Percentiles rank a stretch among this genome's conserved stretches.
phyloP scores from a whole-genome alignment of 2,329 filamentous ascomycete genomes.

The Aspergillus terreus region DNA sequence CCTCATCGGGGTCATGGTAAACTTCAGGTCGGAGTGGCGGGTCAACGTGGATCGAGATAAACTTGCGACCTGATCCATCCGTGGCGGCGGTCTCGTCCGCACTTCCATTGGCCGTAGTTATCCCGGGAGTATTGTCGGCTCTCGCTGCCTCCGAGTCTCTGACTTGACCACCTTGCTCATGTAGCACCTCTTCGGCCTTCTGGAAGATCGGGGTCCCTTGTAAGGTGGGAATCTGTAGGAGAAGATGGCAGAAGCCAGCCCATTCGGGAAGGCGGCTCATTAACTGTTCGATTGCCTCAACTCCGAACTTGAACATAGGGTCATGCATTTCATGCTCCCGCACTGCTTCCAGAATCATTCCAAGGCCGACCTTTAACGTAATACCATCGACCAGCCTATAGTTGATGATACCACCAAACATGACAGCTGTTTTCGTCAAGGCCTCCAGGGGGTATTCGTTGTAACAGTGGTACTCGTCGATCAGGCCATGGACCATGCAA shows the following conservation, averaged over 20 bases:
- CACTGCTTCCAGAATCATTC: slow-evolving; percentile 96
- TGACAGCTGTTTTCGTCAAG: slow-evolving; percentile 87
- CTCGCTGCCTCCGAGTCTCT: slow-evolving; percentile 50
- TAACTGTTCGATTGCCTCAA: slow-evolving; percentile 90
- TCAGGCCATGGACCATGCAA: slow-evolving; percentile 96
- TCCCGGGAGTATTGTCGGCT: slow-evolving; percentile 32
- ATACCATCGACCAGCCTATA: slow-evolving; percentile 87
- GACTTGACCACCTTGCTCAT: slow-evolving; percentile 58
- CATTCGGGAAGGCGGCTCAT: slow-evolving; percentile 81
- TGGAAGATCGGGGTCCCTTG: slow-evolving; percentile 80
- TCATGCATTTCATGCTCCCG: slow-evolving; percentile 77
- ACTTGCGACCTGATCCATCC: slow-evolving; percentile 66
- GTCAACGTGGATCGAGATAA: slow-evolving; percentile 74
- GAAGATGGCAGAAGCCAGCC: slow-evolving; percentile 87
- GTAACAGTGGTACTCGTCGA: slow-evolving; percentile 96
- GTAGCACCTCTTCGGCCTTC: slow-evolving; percentile 76
- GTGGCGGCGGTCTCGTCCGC: slow-evolving; percentile 57
- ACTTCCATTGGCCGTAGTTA: slow-evolving; percentile 64
- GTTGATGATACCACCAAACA: slow-evolving; percentile 95
- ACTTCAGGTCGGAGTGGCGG: slow-evolving; percentile 58
- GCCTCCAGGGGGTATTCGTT: slow-evolving; percentile 95
- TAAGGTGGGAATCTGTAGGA: slow-evolving; percentile 76
- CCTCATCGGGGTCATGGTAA: slow-evolving; percentile 79
- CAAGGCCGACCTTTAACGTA: slow-evolving; percentile 87
- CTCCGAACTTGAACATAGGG: slow-evolving; percentile 96